Base-by-base conservation (phyloP, 2,329 filamentous ascomycete genomes). In the Calonectria leucothoes region DNA sequence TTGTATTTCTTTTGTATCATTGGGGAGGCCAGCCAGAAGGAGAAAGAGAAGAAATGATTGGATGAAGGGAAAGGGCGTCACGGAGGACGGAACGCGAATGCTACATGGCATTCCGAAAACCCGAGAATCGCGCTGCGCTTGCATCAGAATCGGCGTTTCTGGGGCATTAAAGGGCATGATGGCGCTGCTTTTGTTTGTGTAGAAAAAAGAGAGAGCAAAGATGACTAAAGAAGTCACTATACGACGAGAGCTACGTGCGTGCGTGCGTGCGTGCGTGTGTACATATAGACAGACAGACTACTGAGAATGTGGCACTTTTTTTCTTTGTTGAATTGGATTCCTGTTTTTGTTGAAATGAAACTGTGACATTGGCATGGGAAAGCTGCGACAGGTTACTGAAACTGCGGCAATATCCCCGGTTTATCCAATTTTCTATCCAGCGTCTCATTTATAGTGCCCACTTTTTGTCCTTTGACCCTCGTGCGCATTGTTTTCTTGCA, bases 141-240 rank as follows among this genome's bases (percentile, higher is more conserved):
- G 79, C 79, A 80, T 80, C 79, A 80, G 79, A 80, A 77, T 76
- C 72, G 79, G 79, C 79, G 79, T 80, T 80, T 75, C 77, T 61
- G 78, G 78, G 78, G 78, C 75, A 77, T 80, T 63, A 78, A 77
- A 80, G 76, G 78, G 78, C 75, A 79, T 77, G 78, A 79, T 78
- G 78, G 77, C 72, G 76, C 77, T 78, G 76, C 76, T 71, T 72
- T 77, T 69, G 55, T 72, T 73, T 78, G 73, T 76, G 37, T 72
- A 72, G 70, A 72, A 69, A 66, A 69, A 72, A 45, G 39, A 45
- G 55, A 33, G 64, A 65, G 61, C 39, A 48, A 42, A 49, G 57
- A 66, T 42, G 48, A 67, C 23, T 31, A 61, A 69, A 42, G 23
- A 51, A 51, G 42, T 33, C 55, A 37, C 55, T 68, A 72, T 69